A percentile compares a stretch with the other conserved stretches of the same genome.
Conservation (phyloP, 257 asterid species). For the Rauvolfia tetraphylla region DNA sequence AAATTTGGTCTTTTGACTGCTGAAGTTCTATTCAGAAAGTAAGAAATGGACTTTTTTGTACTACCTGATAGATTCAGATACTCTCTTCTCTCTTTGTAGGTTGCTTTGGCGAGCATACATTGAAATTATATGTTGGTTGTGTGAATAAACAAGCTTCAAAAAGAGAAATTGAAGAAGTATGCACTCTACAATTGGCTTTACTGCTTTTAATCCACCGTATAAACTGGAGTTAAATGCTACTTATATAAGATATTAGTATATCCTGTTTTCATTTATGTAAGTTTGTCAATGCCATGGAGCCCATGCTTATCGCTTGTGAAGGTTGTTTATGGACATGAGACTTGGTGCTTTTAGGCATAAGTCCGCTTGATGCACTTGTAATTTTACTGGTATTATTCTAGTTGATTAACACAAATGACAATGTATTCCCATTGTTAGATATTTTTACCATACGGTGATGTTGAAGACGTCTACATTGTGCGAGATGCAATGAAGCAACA, state of each 20-base stretch:
- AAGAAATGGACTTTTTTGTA: not conserved
- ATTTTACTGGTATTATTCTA: not conserved
- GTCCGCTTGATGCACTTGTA: not conserved
- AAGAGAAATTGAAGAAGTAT: constrained; percentile 77
- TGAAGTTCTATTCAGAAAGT: not conserved
- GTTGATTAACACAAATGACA: not conserved
- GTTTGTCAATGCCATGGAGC: not conserved
- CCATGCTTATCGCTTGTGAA: not conserved
- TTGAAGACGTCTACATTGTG: constrained; percentile 71
- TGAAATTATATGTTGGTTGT: constrained; percentile 79
- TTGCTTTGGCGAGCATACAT: constrained; percentile 32
- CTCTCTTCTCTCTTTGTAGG: constrained; percentile 41
- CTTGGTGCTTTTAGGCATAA: not conserved
- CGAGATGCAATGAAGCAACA: constrained; percentile 67
- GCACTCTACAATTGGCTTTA: constrained; percentile 14
- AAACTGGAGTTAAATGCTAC: not conserved
- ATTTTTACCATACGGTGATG: constrained; percentile 69
- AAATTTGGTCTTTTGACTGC: not conserved
- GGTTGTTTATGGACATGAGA: not conserved
- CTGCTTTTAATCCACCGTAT: not conserved
- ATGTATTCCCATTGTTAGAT: constrained; percentile 38
- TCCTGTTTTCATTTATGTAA: not conserved
- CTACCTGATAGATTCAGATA: not conserved
- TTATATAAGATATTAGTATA: not conserved
- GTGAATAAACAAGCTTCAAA: constrained; percentile 61